These are phyloP conservation scores for Lipomyces sp. DNA, from an alignment of 805 yeast genomes.

Conservation along the genomic window DNA sequence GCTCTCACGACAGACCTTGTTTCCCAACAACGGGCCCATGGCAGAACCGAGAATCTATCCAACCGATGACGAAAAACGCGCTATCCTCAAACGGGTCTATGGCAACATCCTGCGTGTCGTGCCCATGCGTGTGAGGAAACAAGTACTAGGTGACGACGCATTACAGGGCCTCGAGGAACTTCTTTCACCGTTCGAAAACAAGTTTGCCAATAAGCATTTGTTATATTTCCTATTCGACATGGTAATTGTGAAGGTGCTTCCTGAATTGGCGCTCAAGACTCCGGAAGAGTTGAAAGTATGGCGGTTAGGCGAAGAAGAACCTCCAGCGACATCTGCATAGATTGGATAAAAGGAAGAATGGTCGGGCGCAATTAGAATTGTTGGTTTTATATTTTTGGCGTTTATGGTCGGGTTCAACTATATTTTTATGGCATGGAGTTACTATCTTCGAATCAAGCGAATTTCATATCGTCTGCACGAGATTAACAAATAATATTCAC, in stretches of 20 bases:
- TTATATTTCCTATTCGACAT: slow-evolving; percentile 41
- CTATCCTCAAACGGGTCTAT: slow-evolving; percentile 35
- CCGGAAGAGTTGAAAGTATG: slow-evolving; percentile 39
- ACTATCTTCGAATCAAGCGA: background rate
- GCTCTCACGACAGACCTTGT: slow-evolving; percentile 49
- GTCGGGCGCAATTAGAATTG: background rate
- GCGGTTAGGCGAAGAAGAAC: slow-evolving; percentile 35
- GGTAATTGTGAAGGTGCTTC: slow-evolving; percentile 39
- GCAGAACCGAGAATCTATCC: slow-evolving; percentile 56
- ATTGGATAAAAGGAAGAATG: background rate
- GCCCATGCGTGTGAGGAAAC: slow-evolving; percentile 33
- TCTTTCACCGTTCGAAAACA: slow-evolving; percentile 40
- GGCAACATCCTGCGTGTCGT: slow-evolving; percentile 30
- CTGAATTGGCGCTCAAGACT: slow-evolving; percentile 41
- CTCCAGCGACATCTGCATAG: background rate
- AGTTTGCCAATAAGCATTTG: slow-evolving; percentile 43
- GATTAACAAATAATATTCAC: background rate
- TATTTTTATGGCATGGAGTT: background rate
- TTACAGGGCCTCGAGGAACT: slow-evolving; percentile 37
- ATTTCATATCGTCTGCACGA: background rate
- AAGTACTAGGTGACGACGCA: slow-evolving; percentile 38
- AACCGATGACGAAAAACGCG: slow-evolving; percentile 47
- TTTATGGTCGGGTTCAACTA: background rate
- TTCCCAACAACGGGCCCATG: slow-evolving; percentile 57
- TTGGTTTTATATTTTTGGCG: background rate